Conservation (phyloP, 169 alveolate species). For the Hepatocystis sp. region DNA sequence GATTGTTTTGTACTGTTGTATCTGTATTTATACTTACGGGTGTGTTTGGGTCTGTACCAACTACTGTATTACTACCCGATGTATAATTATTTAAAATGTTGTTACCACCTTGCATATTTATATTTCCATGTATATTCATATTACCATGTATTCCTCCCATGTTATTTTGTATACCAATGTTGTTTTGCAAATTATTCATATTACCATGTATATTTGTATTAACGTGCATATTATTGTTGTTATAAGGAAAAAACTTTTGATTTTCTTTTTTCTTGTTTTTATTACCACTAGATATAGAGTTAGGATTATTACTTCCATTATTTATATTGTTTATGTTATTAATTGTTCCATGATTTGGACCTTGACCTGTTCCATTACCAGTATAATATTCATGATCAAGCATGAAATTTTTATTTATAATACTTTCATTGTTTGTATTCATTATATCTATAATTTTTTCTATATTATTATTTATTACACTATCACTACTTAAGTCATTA, state of each 20-base stretch:
- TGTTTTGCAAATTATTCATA: too few species aligned
- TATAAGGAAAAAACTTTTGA: not conserved
- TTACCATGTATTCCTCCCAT: not conserved
- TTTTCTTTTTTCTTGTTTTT: not conserved
- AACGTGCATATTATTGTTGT: too few species aligned
- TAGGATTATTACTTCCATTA: too few species aligned
- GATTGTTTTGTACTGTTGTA: too few species aligned
- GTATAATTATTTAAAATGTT: not conserved
- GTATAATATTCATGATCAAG: not conserved
- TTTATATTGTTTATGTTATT: too few species aligned
- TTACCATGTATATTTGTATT: too few species aligned
- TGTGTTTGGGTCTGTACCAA: too few species aligned
- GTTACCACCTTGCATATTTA: not conserved
- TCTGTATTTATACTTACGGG: too few species aligned
- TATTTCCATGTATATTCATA: not conserved
- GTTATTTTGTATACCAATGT: not conserved
- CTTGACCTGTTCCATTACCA: too few species aligned
- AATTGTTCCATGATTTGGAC: too few species aligned
- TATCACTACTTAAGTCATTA: constrained; percentile 24
- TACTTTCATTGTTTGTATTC: constrained; percentile 37
- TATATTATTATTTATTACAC: constrained; percentile 17
- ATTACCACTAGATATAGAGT: too few species aligned
- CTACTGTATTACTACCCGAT: not conserved
- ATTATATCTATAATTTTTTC: constrained; percentile 66
- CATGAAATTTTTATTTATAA: not conserved